A percentile compares a stretch with the other conserved stretches of the same genome.
Evolutionary conservation across 2,329 filamentous ascomycete genomes (phyloP).

Genomic region (Cordyceps cicadae): DNA sequence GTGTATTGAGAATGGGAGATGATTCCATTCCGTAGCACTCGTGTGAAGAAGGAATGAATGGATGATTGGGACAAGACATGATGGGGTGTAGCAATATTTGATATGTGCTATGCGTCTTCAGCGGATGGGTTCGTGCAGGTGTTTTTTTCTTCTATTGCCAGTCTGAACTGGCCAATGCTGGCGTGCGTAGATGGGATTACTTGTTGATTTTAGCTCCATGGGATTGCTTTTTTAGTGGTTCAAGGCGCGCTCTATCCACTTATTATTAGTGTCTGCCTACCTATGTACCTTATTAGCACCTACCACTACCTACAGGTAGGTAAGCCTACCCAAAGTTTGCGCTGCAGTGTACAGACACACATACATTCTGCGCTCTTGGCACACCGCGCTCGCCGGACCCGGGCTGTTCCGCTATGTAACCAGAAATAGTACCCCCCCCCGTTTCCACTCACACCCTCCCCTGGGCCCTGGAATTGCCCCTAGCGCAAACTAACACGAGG

Average conservation of each 20-base stretch:
- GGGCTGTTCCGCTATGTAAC: neutral
- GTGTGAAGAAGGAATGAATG: neutral
- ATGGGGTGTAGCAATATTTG: neutral
- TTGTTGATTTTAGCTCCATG: neutral
- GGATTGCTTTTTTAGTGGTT: neutral
- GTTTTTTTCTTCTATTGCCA: neutral
- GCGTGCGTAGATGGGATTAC: neutral
- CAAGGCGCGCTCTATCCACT: no score
- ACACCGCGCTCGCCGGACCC: neutral
- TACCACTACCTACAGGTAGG: no score
- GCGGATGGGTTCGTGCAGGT: neutral
- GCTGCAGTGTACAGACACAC: no score
- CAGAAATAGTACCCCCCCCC: neutral
- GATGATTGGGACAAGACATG: neutral
- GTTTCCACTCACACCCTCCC: neutral
- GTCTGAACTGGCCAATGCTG: neutral
- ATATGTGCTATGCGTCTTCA: neutral
- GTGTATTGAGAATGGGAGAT: neutral
- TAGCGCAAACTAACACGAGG: constrained; percentile 9
- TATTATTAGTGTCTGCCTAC: no score
- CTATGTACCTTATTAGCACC: no score
- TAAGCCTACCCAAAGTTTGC: no score
- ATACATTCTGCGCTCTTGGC: neutral
- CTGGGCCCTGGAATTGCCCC: neutral
- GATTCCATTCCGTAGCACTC: neutral